Evolutionary conservation across 176 grass and related monocot genomes (phyloP).

Genomic region (Eleusine indica): DNA sequence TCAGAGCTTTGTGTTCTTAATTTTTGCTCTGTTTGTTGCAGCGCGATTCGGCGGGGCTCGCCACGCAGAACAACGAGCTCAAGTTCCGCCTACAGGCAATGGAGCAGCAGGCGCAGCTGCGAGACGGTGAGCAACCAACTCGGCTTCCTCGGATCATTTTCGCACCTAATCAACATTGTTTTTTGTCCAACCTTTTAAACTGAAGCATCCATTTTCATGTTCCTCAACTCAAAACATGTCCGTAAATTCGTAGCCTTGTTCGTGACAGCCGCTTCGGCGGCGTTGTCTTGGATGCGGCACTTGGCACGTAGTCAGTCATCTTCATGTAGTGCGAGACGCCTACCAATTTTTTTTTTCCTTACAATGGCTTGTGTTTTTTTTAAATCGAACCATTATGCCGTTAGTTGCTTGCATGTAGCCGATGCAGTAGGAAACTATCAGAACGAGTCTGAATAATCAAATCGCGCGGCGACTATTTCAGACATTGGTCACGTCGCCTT

Average conservation of each 20-base stretch:
- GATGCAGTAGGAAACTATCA: constrained; percentile 26
- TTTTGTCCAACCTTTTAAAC: background rate
- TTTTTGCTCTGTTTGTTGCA: constrained; percentile 21
- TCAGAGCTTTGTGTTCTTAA: background rate
- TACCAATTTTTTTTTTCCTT: constrained; percentile 8
- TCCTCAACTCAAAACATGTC: background rate
- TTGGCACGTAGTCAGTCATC: constrained; percentile 18
- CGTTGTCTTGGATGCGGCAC: constrained; percentile 6
- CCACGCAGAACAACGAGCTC: constrained; percentile 84
- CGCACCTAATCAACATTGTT: background rate
- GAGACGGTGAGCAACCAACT: constrained; percentile 70
- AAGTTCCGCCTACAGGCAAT: constrained; percentile 96
- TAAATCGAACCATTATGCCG: constrained; percentile 11
- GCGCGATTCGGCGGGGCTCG: constrained; percentile 66
- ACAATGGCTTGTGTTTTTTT: constrained; percentile 1
- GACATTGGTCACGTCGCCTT: constrained; percentile 31
- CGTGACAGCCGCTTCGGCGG: constrained; percentile 12
- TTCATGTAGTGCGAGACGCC: constrained; percentile 32
- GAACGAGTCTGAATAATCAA: constrained; percentile 20
- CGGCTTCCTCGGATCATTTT: background rate
- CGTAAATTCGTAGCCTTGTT: background rate
- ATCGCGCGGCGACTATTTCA: constrained; percentile 40
- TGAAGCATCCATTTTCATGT: background rate
- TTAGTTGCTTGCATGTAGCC: constrained; percentile 46
- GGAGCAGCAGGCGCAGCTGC: constrained; percentile 92